Conservation (phyloP, 1,139 yeast genomes). For the Kodamaea suecica region DNA sequence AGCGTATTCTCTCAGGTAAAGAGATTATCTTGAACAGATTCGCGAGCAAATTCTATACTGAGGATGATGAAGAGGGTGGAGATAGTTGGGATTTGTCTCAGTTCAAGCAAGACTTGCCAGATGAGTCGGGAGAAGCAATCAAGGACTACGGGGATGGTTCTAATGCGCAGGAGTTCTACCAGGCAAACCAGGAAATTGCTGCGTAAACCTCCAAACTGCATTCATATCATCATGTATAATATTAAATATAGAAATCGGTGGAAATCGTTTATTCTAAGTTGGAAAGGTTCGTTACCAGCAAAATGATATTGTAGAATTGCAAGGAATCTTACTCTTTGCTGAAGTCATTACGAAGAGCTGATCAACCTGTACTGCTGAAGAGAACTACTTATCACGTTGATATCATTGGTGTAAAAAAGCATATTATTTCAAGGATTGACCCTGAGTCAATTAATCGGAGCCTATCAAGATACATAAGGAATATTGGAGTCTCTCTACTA, state of each 20-base stretch:
- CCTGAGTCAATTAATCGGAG: no score
- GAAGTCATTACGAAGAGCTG: no score
- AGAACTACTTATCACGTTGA: no score
- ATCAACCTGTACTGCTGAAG: no score
- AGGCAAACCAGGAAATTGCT: background rate
- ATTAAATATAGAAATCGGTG: background rate
- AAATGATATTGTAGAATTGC: no score
- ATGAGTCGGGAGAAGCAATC: slow-evolving; percentile 34
- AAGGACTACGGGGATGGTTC: slow-evolving; percentile 60
- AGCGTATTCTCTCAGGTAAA: slow-evolving; percentile 65
- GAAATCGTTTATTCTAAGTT: background rate
- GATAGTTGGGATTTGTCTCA: slow-evolving; percentile 73
- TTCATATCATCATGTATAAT: slow-evolving; percentile 1
- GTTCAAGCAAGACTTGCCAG: slow-evolving; percentile 48
- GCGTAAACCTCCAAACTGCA: no score
- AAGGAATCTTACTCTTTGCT: no score
- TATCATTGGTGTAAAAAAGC: no score
- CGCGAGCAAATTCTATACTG: slow-evolving; percentile 57
- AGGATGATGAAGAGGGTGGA: slow-evolving; percentile 47
- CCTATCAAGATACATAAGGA: no score
- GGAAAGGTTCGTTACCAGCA: no score
- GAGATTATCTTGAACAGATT: slow-evolving; percentile 76
- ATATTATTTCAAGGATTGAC: no score
- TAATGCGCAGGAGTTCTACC: slow-evolving; percentile 24
- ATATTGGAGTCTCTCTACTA: no score